Evolutionary conservation across 2,329 filamentous ascomycete species (phyloP).

Genomic region (Pseudogymnoascus sp.): DNA sequence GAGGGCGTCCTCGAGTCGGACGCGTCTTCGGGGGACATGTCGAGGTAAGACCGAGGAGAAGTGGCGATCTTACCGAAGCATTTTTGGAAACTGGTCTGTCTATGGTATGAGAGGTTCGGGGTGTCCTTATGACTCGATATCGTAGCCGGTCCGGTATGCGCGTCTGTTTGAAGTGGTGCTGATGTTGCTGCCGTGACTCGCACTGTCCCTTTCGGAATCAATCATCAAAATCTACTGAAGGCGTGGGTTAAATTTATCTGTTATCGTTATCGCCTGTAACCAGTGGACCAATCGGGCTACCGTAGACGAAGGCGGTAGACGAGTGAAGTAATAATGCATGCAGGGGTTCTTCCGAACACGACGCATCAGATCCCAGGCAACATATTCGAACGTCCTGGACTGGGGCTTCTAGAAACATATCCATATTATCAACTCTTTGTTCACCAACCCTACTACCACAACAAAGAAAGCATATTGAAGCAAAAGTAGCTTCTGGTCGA

Average conservation of each 20-base stretch:
- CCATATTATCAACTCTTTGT: constrained; percentile 1
- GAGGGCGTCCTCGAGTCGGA: constrained; percentile 39
- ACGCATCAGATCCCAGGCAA: constrained; percentile 8
- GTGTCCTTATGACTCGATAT: background rate
- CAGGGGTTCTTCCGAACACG: constrained; percentile 11
- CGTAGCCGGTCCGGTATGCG: background rate
- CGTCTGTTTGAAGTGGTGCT: background rate
- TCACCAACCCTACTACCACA: constrained; percentile 8
- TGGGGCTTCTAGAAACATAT: constrained; percentile 9
- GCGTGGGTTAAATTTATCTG: constrained; percentile 9
- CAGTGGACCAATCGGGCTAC: background rate
- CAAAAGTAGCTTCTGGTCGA: background rate
- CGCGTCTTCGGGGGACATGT: constrained; percentile 27
- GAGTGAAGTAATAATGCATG: constrained; percentile 2
- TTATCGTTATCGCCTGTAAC: background rate
- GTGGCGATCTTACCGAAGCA: background rate
- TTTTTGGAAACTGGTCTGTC: background rate
- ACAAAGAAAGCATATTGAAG: background rate
- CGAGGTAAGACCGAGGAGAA: background rate
- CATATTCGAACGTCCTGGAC: constrained; percentile 2
- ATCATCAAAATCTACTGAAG: background rate
- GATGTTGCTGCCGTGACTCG: background rate
- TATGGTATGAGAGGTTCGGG: background rate
- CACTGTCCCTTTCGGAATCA: background rate
- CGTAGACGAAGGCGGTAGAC: constrained; percentile 4